phyloP scores from a whole-genome alignment of 1,284 basidiomycete genomes.

The Ceraceosorus guamensis region DNA sequence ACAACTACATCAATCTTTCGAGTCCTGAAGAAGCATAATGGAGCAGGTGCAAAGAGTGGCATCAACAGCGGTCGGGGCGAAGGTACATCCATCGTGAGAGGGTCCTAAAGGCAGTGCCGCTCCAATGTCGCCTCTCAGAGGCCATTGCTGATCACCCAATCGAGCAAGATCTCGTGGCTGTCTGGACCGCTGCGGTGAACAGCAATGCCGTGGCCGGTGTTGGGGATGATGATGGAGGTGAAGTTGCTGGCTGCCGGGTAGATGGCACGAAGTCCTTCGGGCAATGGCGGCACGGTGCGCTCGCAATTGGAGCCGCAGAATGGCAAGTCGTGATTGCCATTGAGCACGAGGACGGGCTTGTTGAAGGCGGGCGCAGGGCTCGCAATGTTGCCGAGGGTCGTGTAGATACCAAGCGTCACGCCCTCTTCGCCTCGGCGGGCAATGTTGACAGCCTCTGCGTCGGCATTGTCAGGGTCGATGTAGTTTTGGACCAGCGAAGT shows the following conservation, averaged over 20 bases:
- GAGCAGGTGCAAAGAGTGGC: too few species aligned
- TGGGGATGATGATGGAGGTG: slow-evolving; percentile 14
- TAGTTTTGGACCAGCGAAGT: slow-evolving; percentile 20
- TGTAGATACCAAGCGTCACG: slow-evolving; percentile 46
- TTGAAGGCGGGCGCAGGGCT: slow-evolving; percentile 38
- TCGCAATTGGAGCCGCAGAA: slow-evolving; percentile 42
- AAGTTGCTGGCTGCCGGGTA: slow-evolving; percentile 25
- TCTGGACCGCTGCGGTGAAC: slow-evolving; percentile 17
- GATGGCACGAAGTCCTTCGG: slow-evolving; percentile 4
- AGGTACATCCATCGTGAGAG: too few species aligned
- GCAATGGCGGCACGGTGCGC: slow-evolving; percentile 10
- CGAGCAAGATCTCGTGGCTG: slow-evolving; percentile 15
- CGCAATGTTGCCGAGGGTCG: slow-evolving; percentile 29
- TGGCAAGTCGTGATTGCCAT: slow-evolving; percentile 49
- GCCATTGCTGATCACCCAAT: slow-evolving; percentile 16
- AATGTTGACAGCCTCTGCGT: slow-evolving; percentile 26
- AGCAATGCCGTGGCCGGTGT: slow-evolving; percentile 27
- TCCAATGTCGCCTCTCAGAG: too few species aligned
- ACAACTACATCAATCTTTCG: too few species aligned
- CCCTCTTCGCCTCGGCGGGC: slow-evolving; percentile 36
- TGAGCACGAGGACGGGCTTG: slow-evolving; percentile 49
- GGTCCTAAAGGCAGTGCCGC: too few species aligned
- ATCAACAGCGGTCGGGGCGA: too few species aligned
- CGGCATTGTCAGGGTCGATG: slow-evolving; percentile 50
- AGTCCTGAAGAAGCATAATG: too few species aligned